phyloP scores from a whole-genome alignment of 345 rosid genomes.

The Pistacia vera region DNA sequence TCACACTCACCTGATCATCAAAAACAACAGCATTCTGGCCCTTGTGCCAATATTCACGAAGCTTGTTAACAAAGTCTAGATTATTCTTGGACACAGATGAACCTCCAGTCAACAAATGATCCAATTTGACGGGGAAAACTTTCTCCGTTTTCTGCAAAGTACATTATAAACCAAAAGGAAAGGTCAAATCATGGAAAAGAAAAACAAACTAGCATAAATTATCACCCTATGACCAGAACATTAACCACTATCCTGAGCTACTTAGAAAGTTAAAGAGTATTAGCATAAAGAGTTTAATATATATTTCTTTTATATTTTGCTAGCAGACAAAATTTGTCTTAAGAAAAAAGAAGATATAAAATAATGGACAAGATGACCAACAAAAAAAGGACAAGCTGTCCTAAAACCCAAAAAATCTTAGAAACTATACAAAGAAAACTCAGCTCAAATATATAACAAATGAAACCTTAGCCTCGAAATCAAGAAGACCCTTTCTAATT shows the following conservation, averaged over 20 bases:
- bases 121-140: conserved; percentile 14
- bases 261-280: not conserved
- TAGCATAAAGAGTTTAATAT: not conserved
- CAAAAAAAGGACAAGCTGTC: no score
- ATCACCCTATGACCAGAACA: conserved; percentile 1
- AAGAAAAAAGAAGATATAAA: no score
- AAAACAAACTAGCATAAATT: not conserved
- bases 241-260: not conserved
- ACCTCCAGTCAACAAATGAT: conserved; percentile 30
- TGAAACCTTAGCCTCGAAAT: no score
- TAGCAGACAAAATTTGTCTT: no score
- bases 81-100: conserved; percentile 17
- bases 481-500: no score
- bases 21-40: conserved; percentile 40
- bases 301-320: no score
- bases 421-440: no score
- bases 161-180: conserved; percentile 6
- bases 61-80: conserved; percentile 31
- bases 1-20: conserved; percentile 46
- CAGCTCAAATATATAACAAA: no score
- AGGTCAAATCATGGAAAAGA: not conserved
- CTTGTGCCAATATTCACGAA: conserved; percentile 31
- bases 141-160: conserved; percentile 14
- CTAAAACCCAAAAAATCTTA: no score
- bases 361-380: no score